These are phyloP conservation scores for Plasmodium billcollinsi DNA, from an alignment of 169 alveolate species.

Conservation along the genomic window DNA sequence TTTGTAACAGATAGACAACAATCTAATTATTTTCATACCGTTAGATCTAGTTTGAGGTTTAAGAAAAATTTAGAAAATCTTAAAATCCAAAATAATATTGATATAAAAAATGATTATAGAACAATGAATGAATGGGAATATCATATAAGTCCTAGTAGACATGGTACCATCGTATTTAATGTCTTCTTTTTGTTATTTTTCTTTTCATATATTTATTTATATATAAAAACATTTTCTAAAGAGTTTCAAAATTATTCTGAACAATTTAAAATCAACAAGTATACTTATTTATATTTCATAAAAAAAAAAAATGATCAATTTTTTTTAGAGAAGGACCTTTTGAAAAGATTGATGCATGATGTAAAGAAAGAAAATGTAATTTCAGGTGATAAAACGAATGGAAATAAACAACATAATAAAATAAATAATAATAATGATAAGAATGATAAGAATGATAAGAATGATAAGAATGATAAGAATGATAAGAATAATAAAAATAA, in stretches of 20 bases:
- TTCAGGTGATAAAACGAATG: too few species aligned
- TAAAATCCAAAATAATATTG: constrained; percentile 25
- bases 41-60: constrained; percentile 62
- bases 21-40: constrained; percentile 19
- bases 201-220: constrained; percentile 45
- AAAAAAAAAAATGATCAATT: not conserved
- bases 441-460: too few species aligned
- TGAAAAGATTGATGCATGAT: too few species aligned
- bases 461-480: too few species aligned
- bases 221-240: constrained; percentile 34
- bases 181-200: constrained; percentile 62
- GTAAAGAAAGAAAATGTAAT: too few species aligned
- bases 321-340: not conserved
- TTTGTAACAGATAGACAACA: constrained; percentile 24
- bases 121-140: constrained; percentile 70
- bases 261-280: not conserved
- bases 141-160: constrained; percentile 63
- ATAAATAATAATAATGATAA: too few species aligned
- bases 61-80: constrained; percentile 66
- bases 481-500: too few species aligned
- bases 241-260: constrained; percentile 25
- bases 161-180: constrained; percentile 71
- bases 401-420: too few species aligned
- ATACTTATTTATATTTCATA: not conserved
- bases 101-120: constrained; percentile 61